These are phyloP conservation scores for Picea mariana DNA, from an alignment of 83 land plant species.

Conservation along the genomic window DNA sequence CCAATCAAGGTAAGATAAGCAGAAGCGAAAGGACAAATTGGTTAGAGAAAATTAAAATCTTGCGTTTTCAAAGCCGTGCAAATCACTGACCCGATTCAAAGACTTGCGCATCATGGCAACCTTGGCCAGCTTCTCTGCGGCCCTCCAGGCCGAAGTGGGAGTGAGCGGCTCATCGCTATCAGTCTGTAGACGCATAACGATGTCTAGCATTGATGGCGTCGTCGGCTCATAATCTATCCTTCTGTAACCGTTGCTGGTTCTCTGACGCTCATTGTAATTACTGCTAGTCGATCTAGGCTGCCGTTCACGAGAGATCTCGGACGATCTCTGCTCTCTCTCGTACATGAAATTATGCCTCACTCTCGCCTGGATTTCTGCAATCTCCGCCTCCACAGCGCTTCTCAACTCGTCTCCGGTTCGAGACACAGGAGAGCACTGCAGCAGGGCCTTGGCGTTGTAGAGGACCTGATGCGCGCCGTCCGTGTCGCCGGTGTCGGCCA, in stretches of 20 bases:
- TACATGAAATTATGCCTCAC: slow-evolving; percentile 9
- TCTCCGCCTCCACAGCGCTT: slow-evolving; percentile 51
- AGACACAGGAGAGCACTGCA: slow-evolving; percentile 26
- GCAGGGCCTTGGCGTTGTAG: slow-evolving; percentile 48
- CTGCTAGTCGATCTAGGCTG: background rate
- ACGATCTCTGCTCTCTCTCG: background rate
- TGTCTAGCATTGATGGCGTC: slow-evolving; percentile 14
- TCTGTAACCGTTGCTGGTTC: background rate
- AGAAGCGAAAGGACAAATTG: too few relatives aligned
- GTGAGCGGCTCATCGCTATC: slow-evolving; percentile 19
- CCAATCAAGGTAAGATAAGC: too few relatives aligned
- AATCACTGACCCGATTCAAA: slow-evolving; percentile 17
- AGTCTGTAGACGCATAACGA: slow-evolving; percentile 16
- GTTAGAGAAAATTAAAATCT: slow-evolving; percentile 14
- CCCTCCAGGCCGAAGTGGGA: slow-evolving; percentile 20
- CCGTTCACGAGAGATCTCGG: background rate
- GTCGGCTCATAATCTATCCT: background rate
- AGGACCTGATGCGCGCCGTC: slow-evolving; percentile 56
- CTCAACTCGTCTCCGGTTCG: slow-evolving; percentile 40
- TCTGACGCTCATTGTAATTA: too few relatives aligned
- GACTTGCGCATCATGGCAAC: slow-evolving; percentile 23
- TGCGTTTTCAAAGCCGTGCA: slow-evolving; percentile 23
- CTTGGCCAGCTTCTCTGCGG: slow-evolving; percentile 18
- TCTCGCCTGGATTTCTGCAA: slow-evolving; percentile 35
- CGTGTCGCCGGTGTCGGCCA: slow-evolving; percentile 49